These are phyloP conservation scores for Pezicula rhizophila DNA, from an alignment of 2,329 filamentous ascomycete species.

Conservation along the genomic window DNA sequence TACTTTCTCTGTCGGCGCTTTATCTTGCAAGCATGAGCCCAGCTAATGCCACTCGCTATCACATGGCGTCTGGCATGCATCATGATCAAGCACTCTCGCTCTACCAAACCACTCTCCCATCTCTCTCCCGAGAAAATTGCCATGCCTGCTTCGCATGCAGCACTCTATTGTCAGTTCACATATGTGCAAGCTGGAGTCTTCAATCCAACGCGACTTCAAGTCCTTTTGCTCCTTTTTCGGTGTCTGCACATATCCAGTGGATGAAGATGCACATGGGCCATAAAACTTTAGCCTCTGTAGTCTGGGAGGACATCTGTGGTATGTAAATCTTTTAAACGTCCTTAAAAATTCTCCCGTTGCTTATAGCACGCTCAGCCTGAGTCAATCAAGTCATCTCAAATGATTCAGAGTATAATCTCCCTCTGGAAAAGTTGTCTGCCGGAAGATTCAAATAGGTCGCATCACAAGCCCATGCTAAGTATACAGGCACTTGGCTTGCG, in stretches of 20 bases:
- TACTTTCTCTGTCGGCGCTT: constrained; percentile 30
- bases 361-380: no score
- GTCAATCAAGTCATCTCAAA: no score
- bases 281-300: constrained; percentile 14
- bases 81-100: constrained; percentile 24
- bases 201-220: constrained; percentile 21
- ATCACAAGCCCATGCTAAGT: no score
- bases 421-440: no score
- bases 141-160: constrained; percentile 28
- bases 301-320: constrained; percentile 5
- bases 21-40: constrained; percentile 28
- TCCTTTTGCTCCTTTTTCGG: constrained; percentile 20
- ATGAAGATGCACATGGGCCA: constrained; percentile 27
- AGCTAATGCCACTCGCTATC: constrained; percentile 15
- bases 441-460: no score
- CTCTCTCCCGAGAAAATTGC: constrained; percentile 31
- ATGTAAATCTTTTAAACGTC: no score
- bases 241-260: constrained; percentile 25
- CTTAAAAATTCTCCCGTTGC: no score
- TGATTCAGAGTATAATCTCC: no score
- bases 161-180: constrained; percentile 28
- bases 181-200: constrained; percentile 26
- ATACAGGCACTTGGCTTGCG: no score
- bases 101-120: constrained; percentile 37
- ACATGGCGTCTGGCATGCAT: constrained; percentile 25